These are phyloP conservation scores for Trichophyton equinum DNA, from an alignment of 2,329 filamentous ascomycete genomes.

Conservation along the genomic window DNA sequence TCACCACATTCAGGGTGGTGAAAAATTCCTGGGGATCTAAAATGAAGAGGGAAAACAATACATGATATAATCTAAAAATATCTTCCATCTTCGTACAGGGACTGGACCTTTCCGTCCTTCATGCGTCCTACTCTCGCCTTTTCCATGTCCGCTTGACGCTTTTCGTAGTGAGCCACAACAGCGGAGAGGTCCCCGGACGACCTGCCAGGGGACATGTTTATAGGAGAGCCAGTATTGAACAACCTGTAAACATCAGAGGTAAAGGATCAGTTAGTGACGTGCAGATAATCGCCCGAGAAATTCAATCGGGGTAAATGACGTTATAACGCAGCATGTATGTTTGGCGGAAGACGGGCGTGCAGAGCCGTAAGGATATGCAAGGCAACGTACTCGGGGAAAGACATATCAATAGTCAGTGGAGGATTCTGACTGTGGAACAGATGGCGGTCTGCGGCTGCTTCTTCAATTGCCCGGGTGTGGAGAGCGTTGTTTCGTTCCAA, in stretches of 20 bases:
- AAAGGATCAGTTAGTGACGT: neutral
- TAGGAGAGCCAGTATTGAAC: slow-evolving; percentile 51
- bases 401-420: slow-evolving; percentile 41
- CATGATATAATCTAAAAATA: slow-evolving; percentile 12
- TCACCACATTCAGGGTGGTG: neutral
- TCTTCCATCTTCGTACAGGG: slow-evolving; percentile 31
- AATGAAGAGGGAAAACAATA: neutral
- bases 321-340: neutral
- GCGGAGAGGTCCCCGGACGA: slow-evolving; percentile 44
- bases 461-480: slow-evolving; percentile 49
- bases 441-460: slow-evolving; percentile 50
- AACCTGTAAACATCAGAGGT: slow-evolving; percentile 31
- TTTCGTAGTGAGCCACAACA: slow-evolving; percentile 51
- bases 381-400: slow-evolving; percentile 50
- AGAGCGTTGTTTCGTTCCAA: slow-evolving; percentile 47
- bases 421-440: slow-evolving; percentile 40
- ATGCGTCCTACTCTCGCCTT: slow-evolving; percentile 40
- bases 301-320: slow-evolving; percentile 3
- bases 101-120: slow-evolving; percentile 33
- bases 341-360: neutral
- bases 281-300: slow-evolving; percentile 5
- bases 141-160: slow-evolving; percentile 44
- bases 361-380: neutral
- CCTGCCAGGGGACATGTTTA: slow-evolving; percentile 52
- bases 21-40: neutral